Evolutionary conservation across 441 rosid species (phyloP), one percentile per base, ranked within the genome.

Genomic region (Erysimum cheiri): DNA sequence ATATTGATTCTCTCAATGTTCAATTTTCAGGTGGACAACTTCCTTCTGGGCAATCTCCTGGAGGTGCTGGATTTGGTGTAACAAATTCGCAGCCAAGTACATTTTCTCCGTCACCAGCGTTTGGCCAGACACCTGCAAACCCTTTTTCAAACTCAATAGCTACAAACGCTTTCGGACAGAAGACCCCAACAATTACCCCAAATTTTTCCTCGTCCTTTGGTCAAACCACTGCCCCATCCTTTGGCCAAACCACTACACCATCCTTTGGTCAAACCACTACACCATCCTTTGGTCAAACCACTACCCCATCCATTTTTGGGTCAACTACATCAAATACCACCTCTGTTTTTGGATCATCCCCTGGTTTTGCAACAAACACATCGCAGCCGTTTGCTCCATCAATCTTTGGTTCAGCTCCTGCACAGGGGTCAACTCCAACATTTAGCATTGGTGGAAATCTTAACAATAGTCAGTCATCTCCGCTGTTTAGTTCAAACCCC

Each of bases 1-100:
- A 43, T 65, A 65, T 17, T 65, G 14, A 35, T 65, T 44, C n/a
- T 50, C 72, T 58, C 52, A 14, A 11, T 39, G 41, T 75, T 70
- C 36, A 49, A 58, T 52, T 41, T 76, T 77, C 85, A 95, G 98
- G 97, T 75, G 99, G 99, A 61, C 86, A 83, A 4, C 74, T 19
- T 75, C 81, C 89, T 74, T 44, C 85, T 71, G 85, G 85, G 78
- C 98, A 84, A 73, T 75, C 85, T 60, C 37, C 84, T 71, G 81
- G 72, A 59, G 91, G 82, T 43, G 33, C 82, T 66, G 84, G 84
- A 67, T 89, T 85, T 62, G 71, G 77, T 60, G 74, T 66, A 33
- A 26, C 88, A 40, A 60, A 82, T 71, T 69, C 81, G 56, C 83
- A 79, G 63, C 35, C 89, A 17, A 87, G 74, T 77, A 73, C 80